Base-by-base conservation (phyloP, 805 yeast species). In the Barnettozyma wickerhamii region DNA sequence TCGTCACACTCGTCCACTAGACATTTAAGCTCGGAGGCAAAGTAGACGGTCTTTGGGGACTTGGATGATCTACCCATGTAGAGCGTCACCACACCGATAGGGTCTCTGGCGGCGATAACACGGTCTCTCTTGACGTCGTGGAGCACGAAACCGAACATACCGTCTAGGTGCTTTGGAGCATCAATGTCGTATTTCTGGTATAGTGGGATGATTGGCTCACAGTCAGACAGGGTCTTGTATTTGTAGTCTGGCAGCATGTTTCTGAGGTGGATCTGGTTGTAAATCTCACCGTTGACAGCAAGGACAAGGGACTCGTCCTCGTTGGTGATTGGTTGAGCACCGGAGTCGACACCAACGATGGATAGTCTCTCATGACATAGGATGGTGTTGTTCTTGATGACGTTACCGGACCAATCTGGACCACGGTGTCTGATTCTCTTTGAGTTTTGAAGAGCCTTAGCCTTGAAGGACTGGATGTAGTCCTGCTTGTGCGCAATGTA, bases 371-470 rank as follows among this genome's bases (percentile, higher is more conserved):
- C 99, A 64, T 93, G 99, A 55, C 85, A 81, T 52, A 93, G 68
- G 52, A 93, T 81, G 35, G 97, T 87, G 50, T 71, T 64, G 81
- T 86, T 86, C 61, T 81, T 79, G 51, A 76, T 69, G 50, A 75
- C 63, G 79, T 88, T 89, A 59, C 99, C 99, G 29, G 89, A 76
- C 99, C 99, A 93, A 69, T 93, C 99, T 53, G 99, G 99, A 59
- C 99, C 99, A 69, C 99, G 83, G 69, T 93, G 99, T 71, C 99
- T 82, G 64, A 91, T 84, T 68, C 90, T 79, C 67, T 88, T 91
- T 48, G 98, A 76, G 63, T 87, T 75, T 64, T 87, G 95, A 48
- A 93, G 74, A 33, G 98, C 98, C 61, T 81, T 81, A 48, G 81
- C 77, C 68, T 90, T 91, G 75, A 85, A 93, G 41, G 72, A 68